phyloP scores from a whole-genome alignment of 345 rosid genomes.

The Clausena lansium region DNA sequence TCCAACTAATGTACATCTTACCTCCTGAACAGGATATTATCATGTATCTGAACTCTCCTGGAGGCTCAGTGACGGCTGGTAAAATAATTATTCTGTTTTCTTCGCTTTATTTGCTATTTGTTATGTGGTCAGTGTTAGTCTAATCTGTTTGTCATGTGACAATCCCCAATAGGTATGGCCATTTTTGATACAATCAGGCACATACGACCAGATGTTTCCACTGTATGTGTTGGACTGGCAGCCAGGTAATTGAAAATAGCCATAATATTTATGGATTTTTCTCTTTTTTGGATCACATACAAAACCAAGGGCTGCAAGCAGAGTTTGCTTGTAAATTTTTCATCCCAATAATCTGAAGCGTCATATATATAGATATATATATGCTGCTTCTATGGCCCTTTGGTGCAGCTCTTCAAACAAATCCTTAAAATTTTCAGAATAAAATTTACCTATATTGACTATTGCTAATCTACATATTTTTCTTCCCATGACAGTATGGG shows the following conservation, averaged over 20 bases:
- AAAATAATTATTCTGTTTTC: constrained; percentile 1
- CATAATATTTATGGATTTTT: neutral
- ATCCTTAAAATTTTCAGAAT: neutral
- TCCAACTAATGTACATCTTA: neutral
- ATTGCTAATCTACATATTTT: neutral
- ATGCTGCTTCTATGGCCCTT: neutral
- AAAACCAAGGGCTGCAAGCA: neutral
- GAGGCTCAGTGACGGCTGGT: constrained; percentile 50
- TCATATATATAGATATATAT: neutral
- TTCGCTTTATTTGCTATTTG: neutral
- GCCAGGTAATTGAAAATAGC: constrained; percentile 30
- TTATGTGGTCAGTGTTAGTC: neutral
- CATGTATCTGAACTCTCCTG: constrained; percentile 47
- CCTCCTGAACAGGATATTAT: constrained; percentile 33
- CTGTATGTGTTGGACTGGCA: constrained; percentile 45
- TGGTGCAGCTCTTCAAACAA: neutral
- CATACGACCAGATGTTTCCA: constrained; percentile 42
- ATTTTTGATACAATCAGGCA: constrained; percentile 45
- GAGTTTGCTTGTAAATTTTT: neutral
- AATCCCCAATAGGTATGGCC: constrained; percentile 35
- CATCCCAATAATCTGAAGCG: neutral
- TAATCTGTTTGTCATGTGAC: neutral
- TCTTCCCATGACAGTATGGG: constrained; percentile 44
- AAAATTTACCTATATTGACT: neutral
- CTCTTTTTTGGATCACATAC: neutral